A percentile compares a stretch with the other conserved stretches of the same genome.
phyloP scores from a whole-genome alignment of 768 basidiomycete species.

The Boletus reticulatus region DNA sequence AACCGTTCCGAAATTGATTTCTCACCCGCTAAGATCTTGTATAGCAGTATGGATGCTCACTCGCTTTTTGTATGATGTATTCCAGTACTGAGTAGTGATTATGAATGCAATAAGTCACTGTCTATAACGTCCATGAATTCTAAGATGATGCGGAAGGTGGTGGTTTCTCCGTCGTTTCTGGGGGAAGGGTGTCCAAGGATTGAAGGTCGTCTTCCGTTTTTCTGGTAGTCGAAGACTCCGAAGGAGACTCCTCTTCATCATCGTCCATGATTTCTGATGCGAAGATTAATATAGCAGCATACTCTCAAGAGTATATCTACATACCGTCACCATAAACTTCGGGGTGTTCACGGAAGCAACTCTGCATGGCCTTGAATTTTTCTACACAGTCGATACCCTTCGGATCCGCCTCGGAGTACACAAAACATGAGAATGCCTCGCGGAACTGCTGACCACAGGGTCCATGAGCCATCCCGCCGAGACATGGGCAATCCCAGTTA shows the following conservation, averaged over 20 bases:
- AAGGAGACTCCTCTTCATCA: constrained; percentile 48
- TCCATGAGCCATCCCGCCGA: constrained; percentile 98
- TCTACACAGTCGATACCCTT: constrained; percentile 98
- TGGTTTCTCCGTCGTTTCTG: constrained; percentile 8
- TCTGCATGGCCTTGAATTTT: constrained; percentile 96
- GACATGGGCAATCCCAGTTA: constrained; percentile 99
- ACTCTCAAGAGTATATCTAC: constrained; percentile 26
- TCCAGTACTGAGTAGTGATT: constrained; percentile 30
- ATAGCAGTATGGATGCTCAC: not conserved
- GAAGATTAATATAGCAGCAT: constrained; percentile 1
- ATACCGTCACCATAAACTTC: constrained; percentile 93
- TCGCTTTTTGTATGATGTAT: constrained; percentile 17
- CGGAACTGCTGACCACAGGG: constrained; percentile 93
- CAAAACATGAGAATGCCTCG: constrained; percentile 96
- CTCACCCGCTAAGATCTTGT: too few relatives aligned
- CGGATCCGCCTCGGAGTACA: constrained; percentile 90
- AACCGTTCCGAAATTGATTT: too few relatives aligned
- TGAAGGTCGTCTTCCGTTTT: constrained; percentile 5
- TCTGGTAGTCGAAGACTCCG: constrained; percentile 1
- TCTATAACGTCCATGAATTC: constrained; percentile 19
- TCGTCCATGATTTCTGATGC: constrained; percentile 64
- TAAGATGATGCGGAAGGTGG: constrained; percentile 18
- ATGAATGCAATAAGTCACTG: constrained; percentile 27
- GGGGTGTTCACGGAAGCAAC: constrained; percentile 94
- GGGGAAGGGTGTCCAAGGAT: constrained; percentile 1